These are phyloP conservation scores for Heterobasidion annosum DNA, from an alignment of 1,284 basidiomycete species.

Conservation along the genomic window DNA sequence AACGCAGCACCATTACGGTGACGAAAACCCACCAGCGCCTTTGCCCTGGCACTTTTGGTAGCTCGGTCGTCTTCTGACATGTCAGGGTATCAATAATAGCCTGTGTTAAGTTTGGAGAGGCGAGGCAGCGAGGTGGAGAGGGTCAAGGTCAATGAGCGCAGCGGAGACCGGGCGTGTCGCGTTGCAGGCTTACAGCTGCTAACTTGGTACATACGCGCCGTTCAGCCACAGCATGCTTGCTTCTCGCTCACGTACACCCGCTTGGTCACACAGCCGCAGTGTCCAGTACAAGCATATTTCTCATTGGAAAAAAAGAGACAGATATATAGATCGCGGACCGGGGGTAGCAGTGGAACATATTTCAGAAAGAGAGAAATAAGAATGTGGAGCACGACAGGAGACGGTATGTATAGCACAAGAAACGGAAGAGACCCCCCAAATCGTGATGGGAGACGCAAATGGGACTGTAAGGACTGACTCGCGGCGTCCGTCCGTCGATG, in stretches of 20 bases:
- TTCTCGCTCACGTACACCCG: no score
- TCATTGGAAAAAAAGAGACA: background rate
- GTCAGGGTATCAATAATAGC: conserved; percentile 20
- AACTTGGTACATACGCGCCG: background rate
- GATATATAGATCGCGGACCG: background rate
- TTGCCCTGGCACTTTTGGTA: conserved; percentile 70
- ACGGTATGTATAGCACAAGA: conserved; percentile 32
- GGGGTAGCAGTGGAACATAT: background rate
- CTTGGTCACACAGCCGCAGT: no score
- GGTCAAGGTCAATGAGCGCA: background rate
- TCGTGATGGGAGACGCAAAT: conserved; percentile 22
- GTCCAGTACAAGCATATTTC: background rate
- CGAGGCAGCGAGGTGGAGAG: conserved; percentile 1
- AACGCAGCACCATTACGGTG: background rate
- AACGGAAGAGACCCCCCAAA: conserved; percentile 19
- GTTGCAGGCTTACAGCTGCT: background rate
- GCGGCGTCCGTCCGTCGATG: conserved; percentile 21
- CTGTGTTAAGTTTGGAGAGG: background rate
- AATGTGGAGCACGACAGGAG: conserved; percentile 16
- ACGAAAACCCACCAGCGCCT: conserved; percentile 51
- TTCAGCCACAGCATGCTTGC: background rate
- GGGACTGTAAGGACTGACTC: conserved; percentile 54
- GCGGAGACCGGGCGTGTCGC: background rate
- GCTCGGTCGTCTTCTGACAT: conserved; percentile 68
- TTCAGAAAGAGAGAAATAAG: conserved; percentile 5